phyloP scores from a whole-genome alignment of 2,329 filamentous ascomycete species.

The Sporothrix phasma region DNA sequence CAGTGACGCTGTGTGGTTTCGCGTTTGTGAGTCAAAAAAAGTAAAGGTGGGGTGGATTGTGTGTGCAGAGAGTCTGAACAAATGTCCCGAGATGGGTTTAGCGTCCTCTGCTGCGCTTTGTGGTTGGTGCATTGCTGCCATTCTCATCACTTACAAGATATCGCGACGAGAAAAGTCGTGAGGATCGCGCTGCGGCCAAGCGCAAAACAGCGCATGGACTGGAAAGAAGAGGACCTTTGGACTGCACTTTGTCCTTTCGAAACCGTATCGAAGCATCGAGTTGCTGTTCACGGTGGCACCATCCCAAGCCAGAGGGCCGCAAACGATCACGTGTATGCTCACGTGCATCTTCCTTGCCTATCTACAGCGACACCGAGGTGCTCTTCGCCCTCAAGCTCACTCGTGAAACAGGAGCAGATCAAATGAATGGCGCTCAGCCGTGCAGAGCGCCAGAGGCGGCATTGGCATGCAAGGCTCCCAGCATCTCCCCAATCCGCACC shows the following conservation, averaged over 20 bases:
- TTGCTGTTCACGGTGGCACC: no score
- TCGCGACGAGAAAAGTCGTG: not conserved
- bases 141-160: not conserved
- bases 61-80: not conserved
- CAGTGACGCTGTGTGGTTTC: conserved; percentile 5
- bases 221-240: not conserved
- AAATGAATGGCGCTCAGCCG: conserved; percentile 9
- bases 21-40: conserved; percentile 9
- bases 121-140: not conserved
- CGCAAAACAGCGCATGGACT: no score
- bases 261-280: no score
- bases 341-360: not conserved
- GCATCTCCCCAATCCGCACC: not conserved
- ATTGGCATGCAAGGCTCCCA: not conserved
- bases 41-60: not conserved
- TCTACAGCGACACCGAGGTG: not conserved
- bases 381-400: not conserved
- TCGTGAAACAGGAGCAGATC: no score
- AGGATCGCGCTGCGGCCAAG: not conserved
- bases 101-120: not conserved
- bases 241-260: no score
- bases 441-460: not conserved
- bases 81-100: not conserved
- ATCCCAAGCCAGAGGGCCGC: not conserved
- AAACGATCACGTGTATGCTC: not conserved